Conservation (phyloP, 371 early-diverging fungal genomes). For the Apophysomyces ossiformis region DNA sequence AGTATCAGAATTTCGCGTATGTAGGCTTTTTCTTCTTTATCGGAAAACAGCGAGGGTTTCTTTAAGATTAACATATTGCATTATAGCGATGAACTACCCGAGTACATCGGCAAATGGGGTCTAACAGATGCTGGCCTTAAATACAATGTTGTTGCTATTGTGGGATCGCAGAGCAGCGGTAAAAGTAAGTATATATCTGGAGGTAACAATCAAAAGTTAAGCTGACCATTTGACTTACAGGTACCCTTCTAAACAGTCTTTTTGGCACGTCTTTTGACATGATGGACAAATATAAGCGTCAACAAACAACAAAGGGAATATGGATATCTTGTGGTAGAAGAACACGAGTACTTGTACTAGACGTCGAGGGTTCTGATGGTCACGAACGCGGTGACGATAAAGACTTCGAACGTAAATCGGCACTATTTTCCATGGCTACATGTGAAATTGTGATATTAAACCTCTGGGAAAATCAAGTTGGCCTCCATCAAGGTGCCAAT, state of each 20-base stretch:
- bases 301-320: slow-evolving; percentile 97
- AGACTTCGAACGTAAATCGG: slow-evolving; percentile 98
- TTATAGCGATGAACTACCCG: slow-evolving; percentile 63
- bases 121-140: slow-evolving; percentile 88
- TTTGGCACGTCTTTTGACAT: slow-evolving; percentile 95
- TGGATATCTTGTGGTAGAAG: slow-evolving; percentile 90
- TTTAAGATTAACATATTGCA: background rate
- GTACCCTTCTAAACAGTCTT: slow-evolving; percentile 92
- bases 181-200: slow-evolving; percentile 73
- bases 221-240: slow-evolving; percentile 47
- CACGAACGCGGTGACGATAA: slow-evolving; percentile 98
- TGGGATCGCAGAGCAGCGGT: slow-evolving; percentile 98
- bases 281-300: slow-evolving; percentile 84
- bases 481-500: slow-evolving; percentile 98
- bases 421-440: slow-evolving; percentile 95
- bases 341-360: slow-evolving; percentile 90
- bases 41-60: too few species aligned
- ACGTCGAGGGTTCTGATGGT: slow-evolving; percentile 99
- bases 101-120: slow-evolving; percentile 86
- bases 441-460: slow-evolving; percentile 96
- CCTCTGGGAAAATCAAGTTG: slow-evolving; percentile 97
- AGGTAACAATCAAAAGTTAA: background rate
- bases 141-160: slow-evolving; percentile 96
- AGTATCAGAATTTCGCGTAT: too few species aligned
- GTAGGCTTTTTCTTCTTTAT: too few species aligned